Base-by-base conservation (phyloP, 805 yeast species). In the Saccharomycopsis fibuligera region DNA sequence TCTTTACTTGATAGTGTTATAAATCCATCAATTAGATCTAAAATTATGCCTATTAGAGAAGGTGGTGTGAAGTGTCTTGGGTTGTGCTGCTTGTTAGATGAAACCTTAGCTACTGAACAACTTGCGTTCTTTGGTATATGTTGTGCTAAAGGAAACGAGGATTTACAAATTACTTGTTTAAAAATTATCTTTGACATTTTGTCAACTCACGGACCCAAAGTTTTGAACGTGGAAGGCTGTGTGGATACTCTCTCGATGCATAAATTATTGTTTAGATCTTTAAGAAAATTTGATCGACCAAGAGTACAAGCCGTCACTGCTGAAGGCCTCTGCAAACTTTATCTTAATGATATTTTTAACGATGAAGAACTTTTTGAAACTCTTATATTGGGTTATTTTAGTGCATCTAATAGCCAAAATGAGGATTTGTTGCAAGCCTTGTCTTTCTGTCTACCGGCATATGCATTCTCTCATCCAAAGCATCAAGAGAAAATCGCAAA, bases 391-490 rank as follows among this genome's bases (percentile, higher is more conserved):
- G 74, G 85, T 0, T 91, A 88, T 59, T 90, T 86, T 66, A 80
- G 83, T 46, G 89, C 93, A 0, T 63, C 68, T 3, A 81, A 82
- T 47, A 64, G 76, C 4, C 65, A 69, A 4, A 87, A 87, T 57
- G 82, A 77, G 49, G 76, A 80, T 14, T 68, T 90, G 53, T 71
- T 81, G 42, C 97, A 90, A 62, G 85, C 86, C 0, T 74, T 90
- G 51, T 78, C 93, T 8, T 90, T 86, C 59, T 89, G 96, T 61
- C 71, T 90, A 16, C 96, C 97, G 0, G 95, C 86, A 0, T 88
- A 86, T 62, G 81, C 93, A 35, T 84, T 79, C 59, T 84, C 95
- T 30, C 89, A 82, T 57, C 68, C 71, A 0, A 67, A 67, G 16
- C 95, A 89, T 61, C 96, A 87, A 62, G 74, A 72, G 43, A 70